These are phyloP conservation scores for Clavispora phyllophila DNA, from an alignment of 805 yeast species.

Conservation along the genomic window DNA sequence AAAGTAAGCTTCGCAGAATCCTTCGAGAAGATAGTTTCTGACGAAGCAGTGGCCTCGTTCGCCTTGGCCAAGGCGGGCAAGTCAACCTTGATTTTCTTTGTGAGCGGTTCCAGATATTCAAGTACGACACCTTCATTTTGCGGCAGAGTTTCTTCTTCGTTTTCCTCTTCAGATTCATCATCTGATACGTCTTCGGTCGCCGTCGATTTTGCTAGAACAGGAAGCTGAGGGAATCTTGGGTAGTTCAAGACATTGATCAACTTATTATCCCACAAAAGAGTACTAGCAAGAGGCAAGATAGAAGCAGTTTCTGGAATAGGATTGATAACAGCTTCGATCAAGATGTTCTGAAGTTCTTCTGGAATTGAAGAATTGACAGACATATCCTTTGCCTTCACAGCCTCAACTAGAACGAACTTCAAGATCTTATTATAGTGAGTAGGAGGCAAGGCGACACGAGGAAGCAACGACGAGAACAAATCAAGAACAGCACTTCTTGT, in stretches of 20 bases:
- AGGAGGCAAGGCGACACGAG: conserved; percentile 50
- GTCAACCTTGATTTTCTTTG: conserved; percentile 5
- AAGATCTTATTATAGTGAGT: conserved; percentile 58
- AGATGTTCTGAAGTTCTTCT: conserved; percentile 27
- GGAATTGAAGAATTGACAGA: conserved; percentile 22
- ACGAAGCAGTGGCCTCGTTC: background rate
- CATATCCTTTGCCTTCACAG: conserved; percentile 25
- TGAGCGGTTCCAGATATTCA: background rate
- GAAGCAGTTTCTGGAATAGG: conserved; percentile 66
- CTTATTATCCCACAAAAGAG: conserved; percentile 46
- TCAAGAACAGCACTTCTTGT: conserved; percentile 32
- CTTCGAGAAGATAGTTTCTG: background rate
- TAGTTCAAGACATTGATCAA: conserved; percentile 57
- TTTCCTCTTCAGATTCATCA: background rate
- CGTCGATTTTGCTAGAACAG: conserved; percentile 5
- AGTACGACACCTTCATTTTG: background rate
- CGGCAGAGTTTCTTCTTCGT: background rate
- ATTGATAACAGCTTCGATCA: conserved; percentile 55
- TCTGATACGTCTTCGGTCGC: background rate
- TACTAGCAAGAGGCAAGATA: conserved; percentile 64
- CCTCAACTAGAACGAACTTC: conserved; percentile 31
- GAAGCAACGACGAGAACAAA: conserved; percentile 48
- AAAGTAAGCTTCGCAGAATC: conserved; percentile 10
- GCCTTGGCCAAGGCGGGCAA: conserved; percentile 4
- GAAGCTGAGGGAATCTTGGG: conserved; percentile 66